These are phyloP conservation scores for Stephania japonica DNA, from an alignment of 164 flowering plant species.

Conservation along the genomic window DNA sequence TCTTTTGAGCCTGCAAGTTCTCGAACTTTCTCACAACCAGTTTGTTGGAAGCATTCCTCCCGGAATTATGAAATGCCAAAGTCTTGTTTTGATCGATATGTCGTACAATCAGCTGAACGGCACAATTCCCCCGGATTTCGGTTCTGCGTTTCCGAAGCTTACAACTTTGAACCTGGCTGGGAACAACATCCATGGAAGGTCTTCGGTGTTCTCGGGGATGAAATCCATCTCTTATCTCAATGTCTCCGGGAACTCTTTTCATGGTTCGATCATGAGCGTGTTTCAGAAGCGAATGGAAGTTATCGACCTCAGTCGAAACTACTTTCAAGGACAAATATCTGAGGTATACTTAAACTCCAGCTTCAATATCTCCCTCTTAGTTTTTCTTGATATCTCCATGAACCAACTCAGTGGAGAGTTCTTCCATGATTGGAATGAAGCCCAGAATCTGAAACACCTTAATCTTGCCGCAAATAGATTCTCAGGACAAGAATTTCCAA, in stretches of 20 bases:
- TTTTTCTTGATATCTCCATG: conserved; percentile 62
- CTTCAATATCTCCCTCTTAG: conserved; percentile 53
- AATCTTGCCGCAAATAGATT: conserved; percentile 74
- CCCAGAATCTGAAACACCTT: conserved; percentile 56
- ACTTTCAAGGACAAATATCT: conserved; percentile 70
- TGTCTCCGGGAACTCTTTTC: conserved; percentile 58
- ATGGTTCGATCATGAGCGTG: conserved; percentile 57
- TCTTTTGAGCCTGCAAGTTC: conserved; percentile 37
- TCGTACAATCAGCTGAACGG: conserved; percentile 54
- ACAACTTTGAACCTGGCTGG: conserved; percentile 53
- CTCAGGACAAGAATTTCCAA: conserved; percentile 41
- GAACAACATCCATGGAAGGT: conserved; percentile 52
- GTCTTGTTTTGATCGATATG: conserved; percentile 50
- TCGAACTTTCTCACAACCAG: conserved; percentile 46
- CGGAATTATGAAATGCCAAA: conserved; percentile 41
- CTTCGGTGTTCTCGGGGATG: conserved; percentile 46
- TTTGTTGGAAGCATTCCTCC: conserved; percentile 45
- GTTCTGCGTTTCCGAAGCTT: conserved; percentile 57
- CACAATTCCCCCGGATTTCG: conserved; percentile 54
- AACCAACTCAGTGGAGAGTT: conserved; percentile 70
- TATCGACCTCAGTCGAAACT: conserved; percentile 67
- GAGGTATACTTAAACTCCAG: conserved; percentile 50
- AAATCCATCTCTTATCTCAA: conserved; percentile 48
- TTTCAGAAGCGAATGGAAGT: conserved; percentile 49
- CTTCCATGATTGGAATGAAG: conserved; percentile 31